Conservation (phyloP, 2,329 filamentous ascomycete species). For the Colletotrichum chrysophilum region DNA sequence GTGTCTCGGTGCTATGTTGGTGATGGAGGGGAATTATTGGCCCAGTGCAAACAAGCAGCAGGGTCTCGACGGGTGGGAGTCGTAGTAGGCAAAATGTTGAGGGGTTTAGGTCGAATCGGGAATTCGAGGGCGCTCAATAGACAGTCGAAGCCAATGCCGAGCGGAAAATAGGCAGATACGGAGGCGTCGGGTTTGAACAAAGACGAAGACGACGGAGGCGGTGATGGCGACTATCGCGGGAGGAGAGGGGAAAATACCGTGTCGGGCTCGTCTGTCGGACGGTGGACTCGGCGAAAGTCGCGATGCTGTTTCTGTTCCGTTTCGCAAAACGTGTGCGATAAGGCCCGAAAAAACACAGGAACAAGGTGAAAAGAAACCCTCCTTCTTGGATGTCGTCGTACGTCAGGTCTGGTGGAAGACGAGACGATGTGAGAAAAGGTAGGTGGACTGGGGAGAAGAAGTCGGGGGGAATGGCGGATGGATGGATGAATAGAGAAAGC, state of each 20-base stretch:
- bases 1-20: not conserved
- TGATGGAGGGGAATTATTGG: not conserved
- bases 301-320: slow-evolving; percentile 12
- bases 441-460: not conserved
- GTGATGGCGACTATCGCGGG: slow-evolving; percentile 7
- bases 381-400: not conserved
- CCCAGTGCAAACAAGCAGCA: not conserved
- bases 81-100: not conserved
- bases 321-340: slow-evolving; percentile 10
- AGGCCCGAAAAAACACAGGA: not conserved
- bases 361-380: not conserved
- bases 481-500: not conserved
- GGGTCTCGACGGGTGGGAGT: not conserved
- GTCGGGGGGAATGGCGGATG: not conserved
- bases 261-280: not conserved
- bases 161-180: not conserved
- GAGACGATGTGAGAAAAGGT: not conserved
- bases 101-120: not conserved
- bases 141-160: not conserved
- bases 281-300: not conserved
- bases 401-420: not conserved
- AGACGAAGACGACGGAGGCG: not conserved
- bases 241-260: not conserved
- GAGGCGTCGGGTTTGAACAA: not conserved
- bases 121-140: not conserved